Base-by-base conservation (phyloP, 2,329 filamentous ascomycete species). In the Diaporthe caulivora region DNA sequence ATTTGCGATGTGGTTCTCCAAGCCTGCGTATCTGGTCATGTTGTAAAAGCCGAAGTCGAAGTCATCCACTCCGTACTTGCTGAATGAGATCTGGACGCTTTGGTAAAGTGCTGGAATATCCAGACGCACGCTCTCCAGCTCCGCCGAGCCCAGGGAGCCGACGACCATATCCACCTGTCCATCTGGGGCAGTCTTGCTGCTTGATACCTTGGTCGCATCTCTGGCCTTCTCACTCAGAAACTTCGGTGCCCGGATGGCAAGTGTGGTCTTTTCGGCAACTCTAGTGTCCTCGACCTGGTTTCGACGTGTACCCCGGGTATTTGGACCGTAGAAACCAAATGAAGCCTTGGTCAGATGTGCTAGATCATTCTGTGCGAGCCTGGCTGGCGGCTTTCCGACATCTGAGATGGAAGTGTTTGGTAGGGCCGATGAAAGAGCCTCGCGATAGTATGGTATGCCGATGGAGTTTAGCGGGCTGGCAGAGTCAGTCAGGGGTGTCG, bases 21-120 rank as follows among this genome's bases (percentile, higher is more conserved):
- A 86, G 0, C 97, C 97, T 13, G 97, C 98, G 80, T 95, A 98
- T 31, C 86, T 88, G 1, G 97, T 98, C 81, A 94, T 95, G 83
- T 99, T 99, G 87, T 97, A 99, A 82, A 94, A 98, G 92, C 93
- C 93, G 83, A 99, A 99, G 82, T 99, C 97, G 81, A 99, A 99
- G 82, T 99, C 97, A 79, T 98, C 96, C n/a, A 99, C 95, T 26
- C 97, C 97, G 82, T 98, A 99, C 81, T 95, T 97, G 87, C 96
- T 98, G 86, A 98, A 99, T 81, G 98, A 98, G 84, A 99, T 99
- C 82, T 98, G 96, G 15, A 98, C 94, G 78, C 95, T 95, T 76
- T 94, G 92, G 82, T 99, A 99, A 86, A 97, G 94, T 11, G 94
- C 90, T 29, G 96, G 93, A 6, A 97, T 93, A 72, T 98, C 95